phyloP scores from a whole-genome alignment of 768 basidiomycete genomes.

The Boletus bicolor region DNA sequence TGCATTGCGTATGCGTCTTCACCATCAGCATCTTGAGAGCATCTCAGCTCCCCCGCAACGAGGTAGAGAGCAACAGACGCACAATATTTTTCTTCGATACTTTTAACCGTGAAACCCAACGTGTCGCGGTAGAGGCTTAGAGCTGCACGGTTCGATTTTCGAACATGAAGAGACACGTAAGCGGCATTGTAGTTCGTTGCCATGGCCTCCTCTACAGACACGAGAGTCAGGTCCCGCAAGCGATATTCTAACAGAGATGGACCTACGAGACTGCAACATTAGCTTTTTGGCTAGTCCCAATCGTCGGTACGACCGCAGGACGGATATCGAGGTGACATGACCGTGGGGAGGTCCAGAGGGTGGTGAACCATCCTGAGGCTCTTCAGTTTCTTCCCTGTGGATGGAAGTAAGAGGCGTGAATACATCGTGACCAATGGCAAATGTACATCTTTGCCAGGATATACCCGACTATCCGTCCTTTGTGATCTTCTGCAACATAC shows the following conservation, averaged over 20 bases:
- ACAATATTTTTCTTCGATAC: slow-evolving; percentile 91
- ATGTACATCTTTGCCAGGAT: slow-evolving; percentile 93
- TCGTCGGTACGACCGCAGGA: slow-evolving; percentile 85
- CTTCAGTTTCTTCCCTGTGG: slow-evolving; percentile 53
- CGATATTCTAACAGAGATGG: neutral
- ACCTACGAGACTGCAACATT: slow-evolving; percentile 89
- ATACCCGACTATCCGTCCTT: slow-evolving; percentile 90
- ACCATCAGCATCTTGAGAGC: slow-evolving; percentile 77
- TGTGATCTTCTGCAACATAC: slow-evolving; percentile 87
- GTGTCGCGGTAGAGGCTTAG: slow-evolving; percentile 85
- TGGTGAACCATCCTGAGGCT: slow-evolving; percentile 44
- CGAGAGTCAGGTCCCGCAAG: slow-evolving; percentile 1
- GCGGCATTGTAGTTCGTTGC: slow-evolving; percentile 77
- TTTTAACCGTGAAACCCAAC: slow-evolving; percentile 83
- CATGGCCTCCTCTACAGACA: slow-evolving; percentile 81
- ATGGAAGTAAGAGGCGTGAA: slow-evolving; percentile 26
- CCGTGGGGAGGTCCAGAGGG: slow-evolving; percentile 67
- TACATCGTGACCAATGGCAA: neutral
- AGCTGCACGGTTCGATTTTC: slow-evolving; percentile 93
- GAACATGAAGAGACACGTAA: slow-evolving; percentile 86
- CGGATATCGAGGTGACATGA: slow-evolving; percentile 96
- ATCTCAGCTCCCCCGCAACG: slow-evolving; percentile 7
- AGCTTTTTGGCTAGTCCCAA: slow-evolving; percentile 91
- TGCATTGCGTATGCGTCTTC: slow-evolving; percentile 95
- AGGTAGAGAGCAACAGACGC: slow-evolving; percentile 32